A percentile compares a stretch with the other conserved stretches of the same genome.
Evolutionary conservation across 257 asterid species (phyloP).

Genomic region (Prunella vulgaris): DNA sequence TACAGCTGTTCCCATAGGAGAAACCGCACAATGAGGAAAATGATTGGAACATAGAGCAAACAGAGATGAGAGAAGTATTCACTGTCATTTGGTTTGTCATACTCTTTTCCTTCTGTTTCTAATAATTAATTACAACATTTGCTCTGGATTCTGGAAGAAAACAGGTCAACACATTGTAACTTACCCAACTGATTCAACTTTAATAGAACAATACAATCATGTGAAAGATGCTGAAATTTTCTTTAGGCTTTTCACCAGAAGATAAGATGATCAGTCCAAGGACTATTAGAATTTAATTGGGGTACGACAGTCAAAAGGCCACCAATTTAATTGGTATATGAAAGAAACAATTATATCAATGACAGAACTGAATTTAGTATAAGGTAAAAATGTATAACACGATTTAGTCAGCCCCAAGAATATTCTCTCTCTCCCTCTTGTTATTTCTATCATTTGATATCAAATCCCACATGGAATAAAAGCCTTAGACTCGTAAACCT

Average conservation of each 20-base stretch:
- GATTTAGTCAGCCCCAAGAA: not conserved
- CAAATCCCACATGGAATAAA: not conserved
- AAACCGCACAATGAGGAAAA: slow-evolving; percentile 21
- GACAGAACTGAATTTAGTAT: not conserved
- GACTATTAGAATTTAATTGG: not conserved
- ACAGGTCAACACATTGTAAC: not conserved
- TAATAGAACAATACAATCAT: not conserved
- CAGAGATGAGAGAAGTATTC: not conserved
- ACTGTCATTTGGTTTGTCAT: not conserved
- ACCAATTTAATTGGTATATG: not conserved
- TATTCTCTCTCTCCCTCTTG: not conserved
- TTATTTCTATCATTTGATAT: not conserved
- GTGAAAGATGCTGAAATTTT: not conserved
- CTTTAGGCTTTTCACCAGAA: not conserved
- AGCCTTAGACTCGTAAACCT: no score
- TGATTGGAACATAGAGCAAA: not conserved
- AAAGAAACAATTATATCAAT: not conserved
- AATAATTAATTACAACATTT: not conserved
- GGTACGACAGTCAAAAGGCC: not conserved
- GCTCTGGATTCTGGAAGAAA: not conserved
- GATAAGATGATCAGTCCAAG: slow-evolving; percentile 1
- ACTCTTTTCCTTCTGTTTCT: not conserved
- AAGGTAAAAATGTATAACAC: not conserved
- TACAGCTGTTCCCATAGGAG: slow-evolving; percentile 50
- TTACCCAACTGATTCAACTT: slow-evolving; percentile 4